Percentiles rank a stretch among this genome's conserved stretches.
Evolutionary conservation across 495 filamentous ascomycete genomes (phyloP).

Genomic region (Penicillium silybi): DNA sequence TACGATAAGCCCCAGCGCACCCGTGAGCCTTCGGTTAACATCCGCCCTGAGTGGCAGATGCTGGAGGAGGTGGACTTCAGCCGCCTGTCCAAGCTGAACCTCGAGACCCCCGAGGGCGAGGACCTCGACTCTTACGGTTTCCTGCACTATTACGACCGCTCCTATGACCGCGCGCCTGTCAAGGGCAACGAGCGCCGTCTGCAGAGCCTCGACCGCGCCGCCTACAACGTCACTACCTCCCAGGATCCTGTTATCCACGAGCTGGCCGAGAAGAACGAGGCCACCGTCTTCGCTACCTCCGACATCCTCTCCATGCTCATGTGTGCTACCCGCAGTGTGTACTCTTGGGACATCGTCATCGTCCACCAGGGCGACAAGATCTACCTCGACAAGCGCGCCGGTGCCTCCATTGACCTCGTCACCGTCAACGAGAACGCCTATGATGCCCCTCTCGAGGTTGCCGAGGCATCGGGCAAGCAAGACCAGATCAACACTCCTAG

Average conservation of each 20-base stretch:
- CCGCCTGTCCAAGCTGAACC: constrained; percentile 88
- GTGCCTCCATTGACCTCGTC: constrained; percentile 89
- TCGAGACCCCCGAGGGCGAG: constrained; percentile 91
- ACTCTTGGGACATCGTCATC: constrained; percentile 97
- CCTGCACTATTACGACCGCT: constrained; percentile 94
- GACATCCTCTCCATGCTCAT: constrained; percentile 98
- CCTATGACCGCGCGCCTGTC: constrained; percentile 86
- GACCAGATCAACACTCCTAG: constrained; percentile 88
- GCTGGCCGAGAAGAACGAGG: constrained; percentile 92
- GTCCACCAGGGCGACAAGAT: constrained; percentile 87
- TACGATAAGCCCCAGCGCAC: constrained; percentile 97
- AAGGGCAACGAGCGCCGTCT: constrained; percentile 85
- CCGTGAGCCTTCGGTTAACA: constrained; percentile 88
- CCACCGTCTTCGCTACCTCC: constrained; percentile 94
- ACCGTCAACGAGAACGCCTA: constrained; percentile 99
- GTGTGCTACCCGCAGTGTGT: constrained; percentile 92
- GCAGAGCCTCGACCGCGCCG: constrained; percentile 81
- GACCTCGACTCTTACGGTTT: constrained; percentile 94
- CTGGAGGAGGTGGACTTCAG: constrained; percentile 98
- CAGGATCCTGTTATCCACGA: constrained; percentile 96
- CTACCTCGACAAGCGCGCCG: constrained; percentile 97
- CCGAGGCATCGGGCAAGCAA: constrained; percentile 77
- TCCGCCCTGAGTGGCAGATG: constrained; percentile 91
- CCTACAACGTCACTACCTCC: constrained; percentile 96
- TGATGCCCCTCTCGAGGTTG: constrained; percentile 85